Evolutionary conservation across 371 early-diverging fungal species (phyloP), one percentile per base, ranked within the genome.

Genomic region (Conidiobolus incongruus): DNA sequence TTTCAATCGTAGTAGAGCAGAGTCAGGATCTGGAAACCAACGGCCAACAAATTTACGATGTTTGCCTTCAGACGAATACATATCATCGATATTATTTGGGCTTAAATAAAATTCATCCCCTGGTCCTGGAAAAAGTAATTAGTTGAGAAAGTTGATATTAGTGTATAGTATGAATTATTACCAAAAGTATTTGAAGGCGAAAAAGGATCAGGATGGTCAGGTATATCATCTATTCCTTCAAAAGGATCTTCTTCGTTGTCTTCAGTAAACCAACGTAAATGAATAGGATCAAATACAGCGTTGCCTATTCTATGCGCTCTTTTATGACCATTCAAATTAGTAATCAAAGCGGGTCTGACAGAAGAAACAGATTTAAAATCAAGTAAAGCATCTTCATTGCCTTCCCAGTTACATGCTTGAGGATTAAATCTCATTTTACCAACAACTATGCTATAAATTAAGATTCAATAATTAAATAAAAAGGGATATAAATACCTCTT

Each of bases 401-500:
- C 43, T 22, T 43, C 43, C 43, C 43, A 43, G 15, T 7, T 24
- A 11, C 15, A 34, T 7, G 43, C 23, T 13, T 34, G 43, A 13
- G 43, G 43, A 34, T 43, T 43, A 17, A 43, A 43, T 34, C 34
- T 43, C 43, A 43, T 43, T 10, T 43, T 34, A 4, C 43, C 43
- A 10, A 43, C 43, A 34, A 43, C 43, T 43, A 17, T 30, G 6
- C n/a, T n/a, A n/a, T n/a, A n/a, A n/a, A n/a, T n/a, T n/a, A n/a
- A n/a, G n/a, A n/a, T n/a, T n/a, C n/a, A n/a, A n/a, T n/a, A n/a
- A n/a, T n/a, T n/a, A n/a, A n/a, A n/a, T n/a, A n/a, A n/a, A n/a
- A n/a, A n/a, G n/a, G n/a, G n/a, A n/a, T n/a, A n/a, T n/a, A n/a
- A n/a, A n/a, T n/a, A n/a, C n/a, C n/a, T n/a, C n/a, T n/a, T n/a